A percentile compares a stretch with the other conserved stretches of the same genome.
phyloP scores from a whole-genome alignment of 1,284 basidiomycete genomes.

The Melampsora americana region DNA sequence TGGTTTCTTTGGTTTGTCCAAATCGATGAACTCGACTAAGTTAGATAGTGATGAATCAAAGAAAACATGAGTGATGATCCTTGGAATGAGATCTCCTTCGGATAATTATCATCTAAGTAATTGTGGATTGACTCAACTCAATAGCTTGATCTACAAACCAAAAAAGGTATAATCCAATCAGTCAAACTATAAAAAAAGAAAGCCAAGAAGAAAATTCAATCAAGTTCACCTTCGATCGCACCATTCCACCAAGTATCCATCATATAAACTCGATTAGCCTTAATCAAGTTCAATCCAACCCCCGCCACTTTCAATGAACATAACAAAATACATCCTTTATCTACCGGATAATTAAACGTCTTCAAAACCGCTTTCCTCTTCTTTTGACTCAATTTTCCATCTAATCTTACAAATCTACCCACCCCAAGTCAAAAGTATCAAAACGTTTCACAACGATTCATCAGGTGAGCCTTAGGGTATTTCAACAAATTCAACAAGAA shows the following conservation, averaged over 20 bases:
- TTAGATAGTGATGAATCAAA: background rate
- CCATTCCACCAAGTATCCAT: slow-evolving; percentile 45
- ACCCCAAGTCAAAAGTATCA: background rate
- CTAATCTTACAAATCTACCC: slow-evolving; percentile 75
- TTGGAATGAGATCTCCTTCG: too few relatives aligned
- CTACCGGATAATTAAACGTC: slow-evolving; percentile 66
- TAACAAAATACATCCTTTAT: slow-evolving; percentile 80
- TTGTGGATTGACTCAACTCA: slow-evolving; percentile 55
- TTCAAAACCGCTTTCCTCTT: slow-evolving; percentile 72
- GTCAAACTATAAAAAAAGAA: background rate
- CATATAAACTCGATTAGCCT: slow-evolving; percentile 43
- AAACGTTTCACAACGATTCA: too few relatives aligned
- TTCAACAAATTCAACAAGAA: too few relatives aligned
- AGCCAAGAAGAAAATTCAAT: background rate
- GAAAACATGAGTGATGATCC: background rate
- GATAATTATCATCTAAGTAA: slow-evolving; percentile 65
- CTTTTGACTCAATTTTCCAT: slow-evolving; percentile 86
- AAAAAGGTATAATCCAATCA: background rate
- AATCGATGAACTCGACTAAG: slow-evolving; percentile 62
- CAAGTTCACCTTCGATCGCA: slow-evolving; percentile 40
- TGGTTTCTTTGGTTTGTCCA: slow-evolving; percentile 82
- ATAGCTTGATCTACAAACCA: slow-evolving; percentile 34
- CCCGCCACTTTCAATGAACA: slow-evolving; percentile 91
- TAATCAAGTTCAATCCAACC: slow-evolving; percentile 62
- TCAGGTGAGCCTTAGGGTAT: slow-evolving; percentile 35